phyloP scores from a whole-genome alignment of 139 green algal genomes.

The Picochlorum sp. region DNA sequence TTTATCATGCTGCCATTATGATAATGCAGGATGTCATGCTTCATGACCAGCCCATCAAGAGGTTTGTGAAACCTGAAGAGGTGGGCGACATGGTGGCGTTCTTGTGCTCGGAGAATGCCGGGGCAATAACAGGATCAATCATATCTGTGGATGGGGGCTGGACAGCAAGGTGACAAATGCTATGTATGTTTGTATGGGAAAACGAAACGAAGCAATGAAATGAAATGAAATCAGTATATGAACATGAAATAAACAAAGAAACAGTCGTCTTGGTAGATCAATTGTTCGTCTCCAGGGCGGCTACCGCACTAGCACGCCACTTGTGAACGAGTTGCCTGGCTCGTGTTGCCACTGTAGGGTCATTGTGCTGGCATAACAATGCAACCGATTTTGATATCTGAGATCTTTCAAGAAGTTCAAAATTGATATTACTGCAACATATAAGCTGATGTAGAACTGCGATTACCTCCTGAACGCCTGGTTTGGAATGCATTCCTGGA shows the following conservation, averaged over 20 bases:
- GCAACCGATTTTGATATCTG: not conserved
- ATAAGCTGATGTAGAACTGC: not conserved
- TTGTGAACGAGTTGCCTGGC: not conserved
- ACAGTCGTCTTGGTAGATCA: too few relatives aligned
- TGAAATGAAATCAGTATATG: not conserved
- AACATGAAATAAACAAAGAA: too few relatives aligned
- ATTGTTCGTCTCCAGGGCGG: too few relatives aligned
- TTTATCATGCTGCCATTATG: too few relatives aligned
- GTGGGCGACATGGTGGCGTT: constrained; percentile 51
- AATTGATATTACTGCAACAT: not conserved
- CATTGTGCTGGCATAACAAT: not conserved
- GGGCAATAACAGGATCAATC: constrained; percentile 63
- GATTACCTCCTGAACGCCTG: not conserved
- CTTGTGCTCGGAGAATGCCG: constrained; percentile 66
- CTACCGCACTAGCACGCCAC: not conserved
- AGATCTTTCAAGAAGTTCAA: not conserved
- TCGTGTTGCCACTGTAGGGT: not conserved
- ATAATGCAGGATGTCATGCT: constrained; percentile 61
- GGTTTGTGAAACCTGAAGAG: constrained; percentile 70
- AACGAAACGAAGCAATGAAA: not conserved
- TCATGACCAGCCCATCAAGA: constrained; percentile 76
- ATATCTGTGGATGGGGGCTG: constrained; percentile 70
- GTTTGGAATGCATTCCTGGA: not conserved
- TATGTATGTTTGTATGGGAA: not conserved
- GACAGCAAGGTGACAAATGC: constrained; percentile 25